Evolutionary conservation across 2,329 filamentous ascomycete species (phyloP), one percentile per base, ranked within the genome.

Genomic region (Madurella mycetomatis): DNA sequence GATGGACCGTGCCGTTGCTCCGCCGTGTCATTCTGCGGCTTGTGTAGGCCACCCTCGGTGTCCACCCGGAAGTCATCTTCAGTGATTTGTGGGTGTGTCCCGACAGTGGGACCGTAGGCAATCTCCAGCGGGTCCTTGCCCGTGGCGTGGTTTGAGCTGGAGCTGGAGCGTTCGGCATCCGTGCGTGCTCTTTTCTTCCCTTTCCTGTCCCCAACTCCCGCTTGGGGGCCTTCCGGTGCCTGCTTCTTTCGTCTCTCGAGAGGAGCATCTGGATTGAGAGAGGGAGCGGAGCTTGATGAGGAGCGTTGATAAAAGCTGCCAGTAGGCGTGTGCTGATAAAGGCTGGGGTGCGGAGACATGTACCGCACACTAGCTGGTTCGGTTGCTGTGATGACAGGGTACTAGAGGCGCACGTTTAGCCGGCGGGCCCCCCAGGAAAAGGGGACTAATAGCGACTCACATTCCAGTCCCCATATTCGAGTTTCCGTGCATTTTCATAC

Each of bases 401-500:
- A 97, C 89, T 94, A 48, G n/a, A 25, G 5, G n/a, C 19, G 9
- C 1, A 37, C 11, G 13, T 34, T 61, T 47, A 58, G 50, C 41
- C 34, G 25, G 47, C 15, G 34, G 17, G 7, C 13, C 16, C 13
- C 16, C 18, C 9, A 18, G 1, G 47, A 54, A 11, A 16, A 49
- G 16, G 60, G 76, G 51, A 5, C 34, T 11, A 11, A 37, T 12
- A 73, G 66, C 55, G 45, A 83, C 88, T 78, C 74, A 92, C 90
- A 71, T 97, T 96, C 90, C 92, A 97, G 67, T 97, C 92, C 2
- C 88, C 88, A 68, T 85, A 92, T 64, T 92, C 88, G 4, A 92
- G 72, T 41, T 84, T 80, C 55, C 87, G 80, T 1, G 89, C 89
- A 63, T 83, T 86, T 18, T 77, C 77, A 62, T 88, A 92, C 4